phyloP scores from a whole-genome alignment of 2,329 filamentous ascomycete species.

The Coniochaeta hoffmannii region DNA sequence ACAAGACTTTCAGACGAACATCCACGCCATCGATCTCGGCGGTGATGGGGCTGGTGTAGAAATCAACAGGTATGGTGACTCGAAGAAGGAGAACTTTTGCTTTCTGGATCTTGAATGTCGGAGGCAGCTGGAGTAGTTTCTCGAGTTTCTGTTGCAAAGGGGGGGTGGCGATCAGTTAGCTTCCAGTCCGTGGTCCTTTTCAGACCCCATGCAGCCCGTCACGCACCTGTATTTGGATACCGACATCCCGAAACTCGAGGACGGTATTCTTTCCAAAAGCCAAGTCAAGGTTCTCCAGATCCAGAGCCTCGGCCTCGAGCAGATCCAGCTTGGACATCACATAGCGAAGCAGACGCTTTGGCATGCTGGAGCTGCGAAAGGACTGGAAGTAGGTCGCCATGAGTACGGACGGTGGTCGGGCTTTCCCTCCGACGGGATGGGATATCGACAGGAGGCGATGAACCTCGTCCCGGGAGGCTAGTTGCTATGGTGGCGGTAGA shows the following conservation, averaged over 20 bases:
- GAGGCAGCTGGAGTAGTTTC: conserved; percentile 64
- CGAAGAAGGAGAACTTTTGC: conserved; percentile 71
- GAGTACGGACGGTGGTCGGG: conserved; percentile 12
- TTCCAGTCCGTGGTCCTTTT: not conserved
- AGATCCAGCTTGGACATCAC: conserved; percentile 76
- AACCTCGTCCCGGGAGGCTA: not conserved
- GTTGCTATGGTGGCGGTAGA: not conserved
- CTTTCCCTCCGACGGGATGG: not conserved
- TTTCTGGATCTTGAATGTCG: conserved; percentile 61
- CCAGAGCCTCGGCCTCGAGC: conserved; percentile 78
- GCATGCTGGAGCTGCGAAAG: conserved; percentile 63
- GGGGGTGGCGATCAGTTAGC: not conserved
- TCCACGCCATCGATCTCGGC: conserved; percentile 78
- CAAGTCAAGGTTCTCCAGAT: conserved; percentile 80
- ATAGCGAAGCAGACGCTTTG: conserved; percentile 84
- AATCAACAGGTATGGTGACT: conserved; percentile 79
- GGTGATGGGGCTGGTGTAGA: conserved; percentile 76
- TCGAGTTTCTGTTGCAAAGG: conserved; percentile 61
- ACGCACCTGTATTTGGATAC: conserved; percentile 66
- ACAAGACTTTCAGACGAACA: conserved; percentile 52
- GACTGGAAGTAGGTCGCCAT: conserved; percentile 70
- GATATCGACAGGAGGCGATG: not conserved
- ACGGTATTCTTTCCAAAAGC: conserved; percentile 74
- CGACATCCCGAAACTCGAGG: conserved; percentile 81
- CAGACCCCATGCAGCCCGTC: conserved; percentile 4